Base-by-base conservation (phyloP, 495 filamentous ascomycete genomes). In the Penicillium malachiteum region DNA sequence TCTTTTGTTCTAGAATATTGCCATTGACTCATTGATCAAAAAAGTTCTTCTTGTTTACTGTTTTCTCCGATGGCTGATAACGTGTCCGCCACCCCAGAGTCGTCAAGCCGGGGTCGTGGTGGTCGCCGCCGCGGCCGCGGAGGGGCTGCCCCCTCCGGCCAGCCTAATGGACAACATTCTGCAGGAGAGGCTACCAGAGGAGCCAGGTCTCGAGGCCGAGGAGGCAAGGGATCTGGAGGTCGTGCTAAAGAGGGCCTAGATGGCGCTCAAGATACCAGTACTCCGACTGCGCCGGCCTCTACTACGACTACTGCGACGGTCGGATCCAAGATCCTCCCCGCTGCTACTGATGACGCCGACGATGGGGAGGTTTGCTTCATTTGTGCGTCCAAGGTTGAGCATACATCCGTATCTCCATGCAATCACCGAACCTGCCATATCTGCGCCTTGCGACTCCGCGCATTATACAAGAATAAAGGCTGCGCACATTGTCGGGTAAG, bases 341-440 rank as follows among this genome's bases (percentile, higher is more conserved):
- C 55, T 14, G 69, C 63, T 31, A 65, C 69, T 4, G 78, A 79
- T 10, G 81, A 85, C 53, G 84, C 84, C 38, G 77, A 79, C 21
- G 89, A 93, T 57, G 83, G 80, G 8, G 90, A 96, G 48, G 79
- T 96, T 52, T 99, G 94, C 79, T 97, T 97, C 72, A 97, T 99
- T 57, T 99, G 94, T 69, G 92, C 95, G 21, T 93, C 89, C 39
- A 82, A 83, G 1, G 87, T 97, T 48, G 82, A 84, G 45, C 91
- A 96, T 75, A 86, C 86, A 50, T 87, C 91, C 3, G 81, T 97
- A 44, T 84, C 92, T 14, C 94, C 94, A 12, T 98, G 94, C 71
- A 96, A 94, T 68, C 95, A 98, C 73, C 81, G 86, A 16, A 96
- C 91, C 9, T 98, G 94, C 69, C 94, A 97, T 73, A 95, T 97